Percentiles rank a stretch among this genome's conserved stretches.
Evolutionary conservation across 768 basidiomycete species (phyloP).

Genomic region (Wakefieldia striispora): DNA sequence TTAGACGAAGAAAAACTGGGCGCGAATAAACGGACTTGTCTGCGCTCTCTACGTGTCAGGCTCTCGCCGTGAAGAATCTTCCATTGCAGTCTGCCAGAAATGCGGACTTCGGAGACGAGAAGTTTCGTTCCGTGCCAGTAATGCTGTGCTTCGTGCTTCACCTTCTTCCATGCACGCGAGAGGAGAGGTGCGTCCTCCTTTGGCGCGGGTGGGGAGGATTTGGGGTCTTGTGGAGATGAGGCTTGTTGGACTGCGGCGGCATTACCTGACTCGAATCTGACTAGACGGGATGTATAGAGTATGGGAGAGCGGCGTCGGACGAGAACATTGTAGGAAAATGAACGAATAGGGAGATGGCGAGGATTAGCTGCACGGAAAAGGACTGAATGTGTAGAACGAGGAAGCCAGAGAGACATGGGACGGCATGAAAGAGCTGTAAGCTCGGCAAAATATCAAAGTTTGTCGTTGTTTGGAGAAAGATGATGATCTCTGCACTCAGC

Average conservation of each 20-base stretch:
- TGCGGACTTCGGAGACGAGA: constrained; percentile 90
- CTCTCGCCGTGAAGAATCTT: constrained; percentile 90
- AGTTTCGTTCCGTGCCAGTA: constrained; percentile 98
- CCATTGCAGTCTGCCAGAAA: constrained; percentile 83
- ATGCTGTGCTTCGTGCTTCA: constrained; percentile 94
- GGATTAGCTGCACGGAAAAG: too few species aligned
- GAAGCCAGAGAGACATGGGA: constrained; percentile 81
- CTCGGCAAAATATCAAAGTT: too few species aligned
- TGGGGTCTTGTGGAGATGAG: constrained; percentile 37
- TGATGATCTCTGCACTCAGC: constrained; percentile 4
- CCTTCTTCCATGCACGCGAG: constrained; percentile 80
- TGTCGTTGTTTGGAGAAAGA: constrained; percentile 30
- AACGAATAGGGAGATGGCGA: constrained; percentile 7
- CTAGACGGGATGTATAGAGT: constrained; percentile 25
- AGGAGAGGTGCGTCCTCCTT: constrained; percentile 47
- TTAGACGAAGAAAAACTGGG: constrained; percentile 1
- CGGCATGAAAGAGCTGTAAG: too few species aligned
- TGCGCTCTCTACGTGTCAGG: constrained; percentile 87
- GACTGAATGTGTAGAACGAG: too few species aligned
- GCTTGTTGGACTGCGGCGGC: constrained; percentile 4
- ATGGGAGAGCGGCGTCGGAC: constrained; percentile 16
- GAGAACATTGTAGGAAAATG: constrained; percentile 8
- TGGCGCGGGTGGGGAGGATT: constrained; percentile 47
- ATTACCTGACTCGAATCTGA: constrained; percentile 15
- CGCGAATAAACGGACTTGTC: constrained; percentile 61